phyloP scores from a whole-genome alignment of 257 asterid genomes.

The Knoxia roxburghii region DNA sequence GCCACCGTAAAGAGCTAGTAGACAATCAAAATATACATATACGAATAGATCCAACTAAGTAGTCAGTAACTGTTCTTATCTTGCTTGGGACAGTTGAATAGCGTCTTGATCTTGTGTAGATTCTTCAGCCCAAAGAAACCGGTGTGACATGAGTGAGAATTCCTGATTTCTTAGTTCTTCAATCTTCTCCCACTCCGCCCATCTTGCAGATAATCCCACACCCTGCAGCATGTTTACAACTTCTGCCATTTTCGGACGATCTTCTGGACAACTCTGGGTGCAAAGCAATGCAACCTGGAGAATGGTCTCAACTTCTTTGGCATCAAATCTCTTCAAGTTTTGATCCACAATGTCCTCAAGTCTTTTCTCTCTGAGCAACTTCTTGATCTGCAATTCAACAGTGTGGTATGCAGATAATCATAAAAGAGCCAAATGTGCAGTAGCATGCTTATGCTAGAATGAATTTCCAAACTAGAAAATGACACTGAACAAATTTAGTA shows the following conservation, averaged over 20 bases:
- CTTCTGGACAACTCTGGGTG: constrained; percentile 74
- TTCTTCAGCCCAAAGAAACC: constrained; percentile 69
- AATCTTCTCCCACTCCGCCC: constrained; percentile 94
- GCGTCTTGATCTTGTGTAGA: constrained; percentile 76
- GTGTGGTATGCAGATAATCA: background rate
- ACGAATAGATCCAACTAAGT: background rate
- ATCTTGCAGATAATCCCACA: constrained; percentile 67
- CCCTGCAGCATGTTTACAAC: constrained; percentile 77
- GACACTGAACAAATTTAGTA: background rate
- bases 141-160: constrained; percentile 44
- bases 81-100: constrained; percentile 73
- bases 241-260: constrained; percentile 72
- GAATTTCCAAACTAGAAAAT: background rate
- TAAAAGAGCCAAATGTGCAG: background rate
- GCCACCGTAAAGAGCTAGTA: background rate
- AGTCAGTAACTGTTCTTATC: constrained; percentile 25
- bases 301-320: constrained; percentile 57
- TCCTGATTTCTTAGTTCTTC: constrained; percentile 54
- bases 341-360: constrained; percentile 60
- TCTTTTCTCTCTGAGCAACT: constrained; percentile 60
- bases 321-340: constrained; percentile 42
- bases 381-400: constrained; percentile 47
- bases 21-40: background rate
- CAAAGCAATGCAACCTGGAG: constrained; percentile 86
- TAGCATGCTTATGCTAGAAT: background rate